Evolutionary conservation across 1,284 basidiomycete genomes (phyloP), one percentile per base, ranked within the genome.

Genomic region (Sporisorium graminicola): DNA sequence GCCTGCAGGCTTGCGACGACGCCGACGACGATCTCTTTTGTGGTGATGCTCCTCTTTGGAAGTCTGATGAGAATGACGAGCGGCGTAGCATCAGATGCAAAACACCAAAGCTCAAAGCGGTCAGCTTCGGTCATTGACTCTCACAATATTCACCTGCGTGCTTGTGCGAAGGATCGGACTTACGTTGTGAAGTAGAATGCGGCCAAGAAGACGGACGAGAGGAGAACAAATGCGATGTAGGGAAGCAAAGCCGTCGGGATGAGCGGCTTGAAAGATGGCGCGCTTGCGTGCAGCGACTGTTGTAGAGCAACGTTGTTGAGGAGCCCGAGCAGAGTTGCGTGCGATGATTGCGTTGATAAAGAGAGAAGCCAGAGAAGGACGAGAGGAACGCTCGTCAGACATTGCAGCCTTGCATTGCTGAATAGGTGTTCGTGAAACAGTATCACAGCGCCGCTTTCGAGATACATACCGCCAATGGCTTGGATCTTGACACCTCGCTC

Each of bases 181-280:
- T 66, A 83, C 82, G 79, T 83, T 58, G 82, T 80, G 35, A 77
- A 83, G 64, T 74, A 78, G 63, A 83, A 83, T 6, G 79, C 74
- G 10, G 80, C 65, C 2, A 78, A 58, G 63, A 83, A 83, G 22
- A 79, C 59, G 9, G 72, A 46, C 7, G 65, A 65, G 16, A 83
- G 72, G 7, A 74, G 65, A 16, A 75, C 58, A 24, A 70, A 63
- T n/a, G 80, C 82, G 31, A 81, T 58, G 29, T 75, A 69, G 3
- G 80, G 78, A 42, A 83, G 56, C n/a, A 59, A 29, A 4, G 62
- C 46, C 5, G 71, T 66, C 8, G 80, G 76, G n/a, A 81, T 66
- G 3, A 60, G 33, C 9, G 82, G 77, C 31, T 66, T 60, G 58
- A 77, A 72, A 1, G 74, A 37, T 18, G 53, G 58, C 14, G 71